phyloP scores from a whole-genome alignment of 2,329 filamentous ascomycete genomes.

The Xylaria sp. region DNA sequence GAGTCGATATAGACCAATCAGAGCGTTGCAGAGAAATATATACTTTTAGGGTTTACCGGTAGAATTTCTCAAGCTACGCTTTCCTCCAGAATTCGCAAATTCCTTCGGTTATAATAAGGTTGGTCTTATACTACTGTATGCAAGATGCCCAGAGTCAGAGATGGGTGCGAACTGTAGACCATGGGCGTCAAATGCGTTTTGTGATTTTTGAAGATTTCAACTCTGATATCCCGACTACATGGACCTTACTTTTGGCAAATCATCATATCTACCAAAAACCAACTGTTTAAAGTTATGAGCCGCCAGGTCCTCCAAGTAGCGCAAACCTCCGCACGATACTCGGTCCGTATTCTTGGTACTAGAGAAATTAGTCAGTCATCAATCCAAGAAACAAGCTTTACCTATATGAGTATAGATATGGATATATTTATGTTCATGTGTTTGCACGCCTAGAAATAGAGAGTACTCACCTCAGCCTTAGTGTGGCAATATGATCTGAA shows the following conservation, averaged over 20 bases:
- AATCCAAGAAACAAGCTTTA: neutral
- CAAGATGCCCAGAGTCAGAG: too few species aligned
- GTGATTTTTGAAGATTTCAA: constrained; percentile 13
- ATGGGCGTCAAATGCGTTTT: neutral
- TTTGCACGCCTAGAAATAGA: neutral
- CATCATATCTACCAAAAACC: constrained; percentile 15
- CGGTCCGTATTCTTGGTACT: constrained; percentile 96
- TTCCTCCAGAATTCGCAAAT: too few species aligned
- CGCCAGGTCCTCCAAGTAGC: constrained; percentile 89
- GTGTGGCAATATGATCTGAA: constrained; percentile 99
- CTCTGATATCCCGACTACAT: constrained; percentile 10
- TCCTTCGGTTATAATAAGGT: too few species aligned
- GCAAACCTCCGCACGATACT: constrained; percentile 96
- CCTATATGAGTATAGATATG: neutral
- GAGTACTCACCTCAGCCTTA: constrained; percentile 73
- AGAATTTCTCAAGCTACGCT: too few species aligned
- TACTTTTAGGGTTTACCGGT: too few species aligned
- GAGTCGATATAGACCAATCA: too few species aligned
- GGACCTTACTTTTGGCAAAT: neutral
- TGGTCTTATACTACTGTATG: too few species aligned
- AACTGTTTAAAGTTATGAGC: constrained; percentile 62
- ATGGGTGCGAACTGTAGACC: neutral
- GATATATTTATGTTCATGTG: neutral
- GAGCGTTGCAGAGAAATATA: too few species aligned
- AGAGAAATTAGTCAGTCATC: constrained; percentile 34